These are phyloP conservation scores for Populus euphratica DNA, from an alignment of 345 rosid genomes.

Conservation along the genomic window DNA sequence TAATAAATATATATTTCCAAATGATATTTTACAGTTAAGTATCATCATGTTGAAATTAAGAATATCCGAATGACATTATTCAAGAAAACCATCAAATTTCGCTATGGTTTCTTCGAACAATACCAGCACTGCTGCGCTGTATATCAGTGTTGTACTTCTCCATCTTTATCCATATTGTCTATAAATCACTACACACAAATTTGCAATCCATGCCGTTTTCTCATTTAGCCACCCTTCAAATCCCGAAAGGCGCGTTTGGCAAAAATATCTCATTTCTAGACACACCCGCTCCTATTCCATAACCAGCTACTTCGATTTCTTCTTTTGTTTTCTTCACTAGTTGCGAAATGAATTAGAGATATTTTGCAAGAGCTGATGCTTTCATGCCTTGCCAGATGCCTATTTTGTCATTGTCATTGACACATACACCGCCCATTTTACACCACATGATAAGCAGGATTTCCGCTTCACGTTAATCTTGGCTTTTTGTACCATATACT, in stretches of 20 bases:
- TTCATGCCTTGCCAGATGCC: background rate
- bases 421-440: conserved; percentile 6
- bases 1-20: too few species aligned
- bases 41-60: too few species aligned
- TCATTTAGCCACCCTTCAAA: background rate
- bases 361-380: background rate
- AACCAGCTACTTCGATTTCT: background rate
- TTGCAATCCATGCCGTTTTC: background rate
- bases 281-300: background rate
- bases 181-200: background rate
- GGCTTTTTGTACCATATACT: background rate
- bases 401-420: background rate
- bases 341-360: background rate
- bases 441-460: conserved; percentile 11
- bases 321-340: too few species aligned
- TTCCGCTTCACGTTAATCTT: conserved; percentile 3
- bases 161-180: background rate
- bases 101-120: too few species aligned
- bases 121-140: too few species aligned
- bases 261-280: background rate
- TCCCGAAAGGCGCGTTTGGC: background rate
- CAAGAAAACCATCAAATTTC: background rate
- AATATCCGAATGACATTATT: too few species aligned
- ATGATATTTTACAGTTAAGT: too few species aligned
- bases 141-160: background rate